Evolutionary conservation across 2,329 filamentous ascomycete species (phyloP), one percentile per base, ranked within the genome.

Genomic region (Xylariomycetidae sp.): DNA sequence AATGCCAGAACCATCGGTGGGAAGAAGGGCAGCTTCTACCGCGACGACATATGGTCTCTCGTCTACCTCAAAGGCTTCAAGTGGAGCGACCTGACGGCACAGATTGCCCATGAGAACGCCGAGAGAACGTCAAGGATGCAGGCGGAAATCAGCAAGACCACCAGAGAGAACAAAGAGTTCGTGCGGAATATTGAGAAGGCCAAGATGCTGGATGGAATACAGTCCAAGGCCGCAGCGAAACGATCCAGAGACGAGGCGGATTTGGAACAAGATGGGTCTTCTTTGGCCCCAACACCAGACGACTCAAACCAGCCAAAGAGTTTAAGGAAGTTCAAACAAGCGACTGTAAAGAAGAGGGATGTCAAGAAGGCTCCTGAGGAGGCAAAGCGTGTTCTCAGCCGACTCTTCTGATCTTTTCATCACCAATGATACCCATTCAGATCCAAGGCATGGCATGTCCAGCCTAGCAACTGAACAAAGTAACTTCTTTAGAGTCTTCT

Each of bases 1-100:
- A 94, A 94, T 54, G 82, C 83, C 26, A 76, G 75, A 42, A 85
- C 74, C 10, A 85, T 92, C 38, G 86, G 86, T 31, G 87, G 87
- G 16, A 89, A 89, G 64, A 94, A 94, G 64, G 75, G 85, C 10
- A 77, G 74, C 30, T 88, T 85, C 56, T 94, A 90, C 64, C 78
- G 85, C 49, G 87, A 94, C 56, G 87, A 94, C 57, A 73, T 94
- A 27, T 94, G 87, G 87, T 89, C 84, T 49, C 65, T 92, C 42
- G 73, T 85, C 40, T 94, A 94, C 53, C 64, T 94, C 42, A 82
- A 77, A 43, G 85, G 85, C 2, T 90, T 92, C 65, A 92, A 90
- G 61, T 94, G 87, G 87, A 44, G 48, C 43, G 69, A 80, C 50
- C 59, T 81, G 42, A 88, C 83, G 36, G 82, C 86, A 57, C 83